Evolutionary conservation across 169 alveolate genomes (phyloP), one percentile per base, ranked within the genome.

Genomic region (Theileria luwenshuni): DNA sequence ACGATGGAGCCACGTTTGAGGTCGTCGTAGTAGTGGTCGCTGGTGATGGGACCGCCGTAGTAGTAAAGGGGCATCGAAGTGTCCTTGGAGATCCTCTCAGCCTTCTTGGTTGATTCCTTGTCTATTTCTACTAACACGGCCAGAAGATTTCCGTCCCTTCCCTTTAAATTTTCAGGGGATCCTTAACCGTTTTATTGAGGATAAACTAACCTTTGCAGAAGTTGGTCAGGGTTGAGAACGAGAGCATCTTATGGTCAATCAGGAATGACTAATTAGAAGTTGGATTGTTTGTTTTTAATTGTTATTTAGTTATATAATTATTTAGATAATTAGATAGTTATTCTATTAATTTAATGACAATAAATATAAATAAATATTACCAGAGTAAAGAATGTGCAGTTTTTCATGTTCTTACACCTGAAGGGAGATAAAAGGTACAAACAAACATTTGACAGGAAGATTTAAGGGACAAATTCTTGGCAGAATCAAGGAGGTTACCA

Each of bases 41-140:
- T 65, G 30, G 86, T 76, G n/a, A 76, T 47, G n/a, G 86, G 86
- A 0, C 86, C 86, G 0, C 86, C 86, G 51, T 49, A 76, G 70
- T 76, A 76, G 35, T 42, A 56, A 64, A 62, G 33, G 51, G 63
- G 23, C 62, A 47, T 21, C 60, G 63, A 28, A 51, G 42, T 28
- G 15, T 12, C 47, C 59, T 10, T 1, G 54, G 64, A 25, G 45
- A 61, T 19, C 28, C 32, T 61, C 1, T 28, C 63, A n/a, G 13
- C 28, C 28, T 32, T 43, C 27, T 45, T 47, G 21, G 33, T 41
- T 33, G 32, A 7, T 32, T 76, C 62, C 42, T 62, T 33, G 23
- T n/a, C 67, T 17, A 68, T 32, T 23, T 25, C 67, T 3, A 21
- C 35, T 13, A 27, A 13, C 28, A 70, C 33, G 13, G 69, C 86